A percentile compares a stretch with the other conserved stretches of the same genome.
These are phyloP conservation scores for Coleophoma cylindrospora DNA, from an alignment of 2,329 filamentous ascomycete genomes.

Conservation along the genomic window DNA sequence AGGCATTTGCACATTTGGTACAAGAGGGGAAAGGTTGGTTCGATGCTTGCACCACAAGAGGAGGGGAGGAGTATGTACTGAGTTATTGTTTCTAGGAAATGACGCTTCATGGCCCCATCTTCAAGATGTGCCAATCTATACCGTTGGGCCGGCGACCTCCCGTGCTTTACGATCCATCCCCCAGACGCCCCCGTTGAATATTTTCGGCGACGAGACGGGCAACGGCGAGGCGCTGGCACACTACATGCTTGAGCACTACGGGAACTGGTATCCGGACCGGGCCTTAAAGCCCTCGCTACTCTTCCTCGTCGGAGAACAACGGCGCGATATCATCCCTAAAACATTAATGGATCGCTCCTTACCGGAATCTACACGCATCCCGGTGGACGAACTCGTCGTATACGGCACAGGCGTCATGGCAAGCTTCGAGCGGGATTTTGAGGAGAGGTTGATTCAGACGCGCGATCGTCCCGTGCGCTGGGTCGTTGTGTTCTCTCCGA, in stretches of 20 bases:
- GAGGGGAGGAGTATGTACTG: neutral
- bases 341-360: conserved; percentile 60
- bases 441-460: conserved; percentile 41
- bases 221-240: conserved; percentile 76
- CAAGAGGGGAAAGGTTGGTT: conserved; percentile 32
- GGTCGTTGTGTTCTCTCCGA: conserved; percentile 72
- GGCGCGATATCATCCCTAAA: conserved; percentile 84
- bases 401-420: conserved; percentile 84
- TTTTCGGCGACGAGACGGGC: conserved; percentile 78
- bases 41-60: neutral
- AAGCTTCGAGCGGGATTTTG: conserved; percentile 68
- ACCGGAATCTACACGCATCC: conserved; percentile 45
- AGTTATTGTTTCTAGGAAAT: conserved; percentile 3
- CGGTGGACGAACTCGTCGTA: conserved; percentile 74
- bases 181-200: conserved; percentile 46
- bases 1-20: conserved; percentile 65
- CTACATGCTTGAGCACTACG: conserved; percentile 78
- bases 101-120: conserved; percentile 43
- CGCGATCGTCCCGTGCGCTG: conserved; percentile 45
- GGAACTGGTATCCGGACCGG: conserved; percentile 38
- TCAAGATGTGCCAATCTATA: conserved; percentile 61
- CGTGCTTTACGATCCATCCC: conserved; percentile 60
- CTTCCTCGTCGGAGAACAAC: conserved; percentile 86
- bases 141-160: conserved; percentile 76
- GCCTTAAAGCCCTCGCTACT: conserved; percentile 57